phyloP scores from a whole-genome alignment of 164 flowering plant genomes.

The Piper longum region DNA sequence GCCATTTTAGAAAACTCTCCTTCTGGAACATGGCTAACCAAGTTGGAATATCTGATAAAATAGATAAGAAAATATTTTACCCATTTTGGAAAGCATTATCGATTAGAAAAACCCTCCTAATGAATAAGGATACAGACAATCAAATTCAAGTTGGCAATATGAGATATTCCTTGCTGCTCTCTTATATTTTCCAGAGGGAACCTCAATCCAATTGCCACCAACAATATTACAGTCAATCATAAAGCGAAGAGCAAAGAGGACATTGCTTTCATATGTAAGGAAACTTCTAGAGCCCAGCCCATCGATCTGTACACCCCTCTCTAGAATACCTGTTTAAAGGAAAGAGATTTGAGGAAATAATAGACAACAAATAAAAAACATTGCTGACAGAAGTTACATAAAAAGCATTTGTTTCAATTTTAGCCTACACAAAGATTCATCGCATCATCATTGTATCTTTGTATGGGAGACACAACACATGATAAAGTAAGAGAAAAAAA shows the following conservation, averaged over 20 bases:
- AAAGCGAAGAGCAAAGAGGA: constrained; percentile 93
- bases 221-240: constrained; percentile 92
- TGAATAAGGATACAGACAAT: constrained; percentile 87
- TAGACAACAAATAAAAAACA: background rate
- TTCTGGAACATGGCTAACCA: constrained; percentile 81
- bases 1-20: constrained; percentile 96
- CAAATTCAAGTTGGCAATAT: constrained; percentile 75
- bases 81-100: background rate
- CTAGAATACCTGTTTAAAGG: constrained; percentile 61
- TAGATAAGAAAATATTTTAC: constrained; percentile 21
- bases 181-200: constrained; percentile 63
- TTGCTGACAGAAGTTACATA: too few species aligned
- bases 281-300: constrained; percentile 77
- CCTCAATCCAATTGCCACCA: constrained; percentile 98
- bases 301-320: constrained; percentile 86
- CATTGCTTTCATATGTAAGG: constrained; percentile 90
- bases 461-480: background rate
- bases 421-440: background rate
- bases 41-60: constrained; percentile 45
- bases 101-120: background rate
- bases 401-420: background rate
- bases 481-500: background rate
- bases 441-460: background rate
- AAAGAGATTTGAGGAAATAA: background rate
- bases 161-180: constrained; percentile 38